Base-by-base conservation (phyloP, 352 stramenopile species). In the Elongisporangium undulatum region DNA sequence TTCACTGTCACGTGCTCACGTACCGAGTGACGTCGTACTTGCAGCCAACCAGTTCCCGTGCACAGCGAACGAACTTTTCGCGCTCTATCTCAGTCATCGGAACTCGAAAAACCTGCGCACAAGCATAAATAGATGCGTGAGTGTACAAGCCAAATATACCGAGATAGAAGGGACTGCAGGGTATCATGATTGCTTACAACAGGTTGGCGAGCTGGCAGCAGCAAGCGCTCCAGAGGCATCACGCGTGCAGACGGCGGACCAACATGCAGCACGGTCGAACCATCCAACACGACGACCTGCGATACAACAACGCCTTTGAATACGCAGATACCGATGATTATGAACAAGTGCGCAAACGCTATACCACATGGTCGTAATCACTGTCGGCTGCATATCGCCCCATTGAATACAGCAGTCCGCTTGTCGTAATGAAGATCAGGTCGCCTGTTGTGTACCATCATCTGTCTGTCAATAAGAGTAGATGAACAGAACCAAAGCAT, bases 391-490 rank as follows among this genome's bases (percentile, higher is more conserved):
- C 23, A 50, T 77, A 88, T 53, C 82, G 71, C 23, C 70, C 79
- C 39, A 85, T 67, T 17, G 79, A 92, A 53, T 89, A 92, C 8
- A 89, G 61, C 56, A 88, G 73, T 15, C 82, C 82, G 56, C 69
- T 86, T 3, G 82, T 90, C 2, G 79, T 92, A 61, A 90, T 92
- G 59, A 92, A 92, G 54, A 92, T 88, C 50, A 92, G 48, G 60
- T 92, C 82, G 45, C 82, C 82, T n/a, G n/a, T n/a, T n/a, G n/a
- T 91, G n/a, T 8, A 38, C 5, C n/a, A 21, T n/a, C 26, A 34
- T 41, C 1, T 9, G 4, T 9, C 13, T 41, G 29, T 41, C 29
- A 15, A 41, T 41, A 2, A 41, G 29, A 41, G 1, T 10, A 8
- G 26, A 29, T n/a, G 49, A 21, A 39, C 62, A 64, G 48, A n/a